These are phyloP conservation scores for Erodium chrysanthum DNA, from an alignment of 441 rosid species.

Conservation along the genomic window DNA sequence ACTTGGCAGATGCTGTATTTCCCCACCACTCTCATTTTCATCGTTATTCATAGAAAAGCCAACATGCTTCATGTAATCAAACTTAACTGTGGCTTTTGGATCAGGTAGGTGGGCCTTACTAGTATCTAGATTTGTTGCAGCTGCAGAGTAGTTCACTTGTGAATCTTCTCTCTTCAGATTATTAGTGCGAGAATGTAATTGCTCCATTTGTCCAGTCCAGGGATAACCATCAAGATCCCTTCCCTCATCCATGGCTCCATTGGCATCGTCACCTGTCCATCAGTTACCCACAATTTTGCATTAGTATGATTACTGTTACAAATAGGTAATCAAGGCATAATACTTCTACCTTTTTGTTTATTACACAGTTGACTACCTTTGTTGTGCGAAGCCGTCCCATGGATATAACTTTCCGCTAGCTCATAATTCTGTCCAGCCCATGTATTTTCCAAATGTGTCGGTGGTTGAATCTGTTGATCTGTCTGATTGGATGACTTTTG, in stretches of 20 bases:
- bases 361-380: slow-evolving; percentile 7
- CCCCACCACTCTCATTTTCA: slow-evolving; percentile 1
- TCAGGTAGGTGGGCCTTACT: slow-evolving; percentile 8
- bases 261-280: slow-evolving; percentile 2
- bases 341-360: slow-evolving; percentile 19
- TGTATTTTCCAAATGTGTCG: slow-evolving; percentile 25
- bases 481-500: slow-evolving; percentile 26
- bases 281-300: neutral
- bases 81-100: neutral
- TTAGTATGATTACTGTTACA: slow-evolving; percentile 6
- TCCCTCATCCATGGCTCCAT: slow-evolving; percentile 3
- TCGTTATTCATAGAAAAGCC: neutral
- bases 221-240: slow-evolving; percentile 4
- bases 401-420: slow-evolving; percentile 16
- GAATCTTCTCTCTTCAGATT: slow-evolving; percentile 11
- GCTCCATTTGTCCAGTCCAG: slow-evolving; percentile 9
- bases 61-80: neutral
- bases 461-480: slow-evolving; percentile 27
- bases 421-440: slow-evolving; percentile 28
- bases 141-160: slow-evolving; percentile 8
- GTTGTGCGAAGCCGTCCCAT: slow-evolving; percentile 12
- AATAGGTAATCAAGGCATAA: slow-evolving; percentile 5
- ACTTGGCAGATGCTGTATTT: neutral
- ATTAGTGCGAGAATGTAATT: slow-evolving; percentile 1
- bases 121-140: slow-evolving; percentile 1